Evolutionary conservation across 163 green algal genomes (phyloP), one percentile per base, ranked within the genome.

Genomic region (Scenedesmus sp.): DNA sequence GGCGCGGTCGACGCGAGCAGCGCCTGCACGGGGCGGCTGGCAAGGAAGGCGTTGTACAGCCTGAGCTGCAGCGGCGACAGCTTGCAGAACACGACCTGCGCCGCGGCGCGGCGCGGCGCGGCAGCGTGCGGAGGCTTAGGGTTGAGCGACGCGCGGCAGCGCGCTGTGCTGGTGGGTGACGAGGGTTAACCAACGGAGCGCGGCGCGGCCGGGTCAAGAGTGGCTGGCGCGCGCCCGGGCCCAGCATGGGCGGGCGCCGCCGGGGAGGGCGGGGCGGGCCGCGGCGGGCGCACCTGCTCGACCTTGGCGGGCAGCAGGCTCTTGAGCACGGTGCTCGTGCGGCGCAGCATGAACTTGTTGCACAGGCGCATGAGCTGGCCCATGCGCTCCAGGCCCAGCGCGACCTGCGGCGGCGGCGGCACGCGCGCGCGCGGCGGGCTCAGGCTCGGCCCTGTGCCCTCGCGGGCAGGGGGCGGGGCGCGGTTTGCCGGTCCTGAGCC

Each of bases 241-340:
- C n/a, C n/a, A n/a, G n/a, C n/a, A n/a, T n/a, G n/a, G n/a, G n/a
- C n/a, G n/a, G n/a, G n/a, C n/a, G n/a, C n/a, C n/a, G n/a, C n/a
- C n/a, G n/a, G n/a, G n/a, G n/a, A n/a, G n/a, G n/a, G n/a, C n/a
- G n/a, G n/a, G n/a, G n/a, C n/a, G n/a, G n/a, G n/a, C n/a, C n/a
- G n/a, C n/a, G n/a, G 6, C 39, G 6, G 39, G 10, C 39, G 42
- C 54, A 88, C 84, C 84, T 88, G 86, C 78, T 89, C 84, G 20
- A 96, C 91, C 89, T 99, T 99, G 74, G 95, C 91, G 18, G 96
- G 96, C 80, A 99, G 92, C 85, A 98, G 95, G 54, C 94, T 87
- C 58, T 88, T 93, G 50, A 99, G 89, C 34, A 99, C 86, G 0
- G 85, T 85, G 81, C 98, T 88, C 15, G 82, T 98, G 73, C 94